Evolutionary conservation across 345 rosid species (phyloP), one percentile per base, ranked within the genome.

Genomic region (Eucalyptus tenuipes): DNA sequence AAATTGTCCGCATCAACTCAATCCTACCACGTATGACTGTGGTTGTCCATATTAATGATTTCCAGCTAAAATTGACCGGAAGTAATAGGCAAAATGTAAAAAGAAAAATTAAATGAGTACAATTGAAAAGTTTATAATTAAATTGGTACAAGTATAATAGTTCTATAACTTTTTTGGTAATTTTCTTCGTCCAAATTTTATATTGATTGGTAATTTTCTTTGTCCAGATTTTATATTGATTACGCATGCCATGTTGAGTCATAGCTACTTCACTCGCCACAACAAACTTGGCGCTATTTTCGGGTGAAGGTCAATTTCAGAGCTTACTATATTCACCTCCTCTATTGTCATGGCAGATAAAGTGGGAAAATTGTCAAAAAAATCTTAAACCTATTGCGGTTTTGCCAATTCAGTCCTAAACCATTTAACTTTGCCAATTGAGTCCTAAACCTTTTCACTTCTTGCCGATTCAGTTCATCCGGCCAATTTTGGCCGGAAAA

Each of bases 21-120:
- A 0, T 27, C 4, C 1, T 12, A 3, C 13, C 29, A 22, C 0
- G 3, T 12, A 27, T 0, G 1, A 59, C 12, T 6, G 16, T 6
- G 2, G 4, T 12, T 0, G 0, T 59, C 4, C 8, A 59, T 13
- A 0, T 12, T 29, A 27, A 12, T 0, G 0, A 59, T 59, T 59
- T 59, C 2, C 0, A 5, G 0, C 0, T 13, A 59, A 59, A 59
- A 27, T 59, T 27, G 1, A 0, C 2, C 0, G 0, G 10, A 55
- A 9, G 3, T 10, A 10, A 55, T 55, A 24, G 0, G 13, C 7
- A 55, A 55, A 27, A 27, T 27, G 16, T 59, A 25, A 59, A 59
- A 59, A 27, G 0, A 27, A 27, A 12, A 27, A 59, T 2, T 59
- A 0, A 59, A 59, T 27, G 1, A 12, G 13, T 0, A 11, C 3